Percentiles rank a stretch among this genome's conserved stretches.
Conservation (phyloP, 495 filamentous ascomycete genomes). For the Annulohypoxylon moriforme region DNA sequence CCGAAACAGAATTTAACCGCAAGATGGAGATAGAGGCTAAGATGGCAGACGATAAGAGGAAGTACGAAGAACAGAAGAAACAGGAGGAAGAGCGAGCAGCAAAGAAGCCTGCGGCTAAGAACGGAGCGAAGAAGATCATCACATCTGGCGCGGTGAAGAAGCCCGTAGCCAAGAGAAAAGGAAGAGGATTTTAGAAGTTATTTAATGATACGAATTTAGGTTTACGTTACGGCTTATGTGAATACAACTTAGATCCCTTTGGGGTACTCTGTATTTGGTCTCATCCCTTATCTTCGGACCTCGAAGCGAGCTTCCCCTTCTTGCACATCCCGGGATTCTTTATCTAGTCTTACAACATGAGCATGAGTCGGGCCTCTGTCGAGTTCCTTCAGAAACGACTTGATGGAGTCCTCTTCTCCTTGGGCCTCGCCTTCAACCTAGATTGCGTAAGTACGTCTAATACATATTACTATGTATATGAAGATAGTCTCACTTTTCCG, state of each 20-base stretch:
- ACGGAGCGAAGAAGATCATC: slow-evolving; percentile 63
- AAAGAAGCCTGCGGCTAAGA: slow-evolving; percentile 59
- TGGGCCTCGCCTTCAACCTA: slow-evolving; percentile 94
- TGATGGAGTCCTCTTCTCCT: slow-evolving; percentile 70
- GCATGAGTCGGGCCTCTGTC: slow-evolving; percentile 76
- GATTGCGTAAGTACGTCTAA: slow-evolving; percentile 9
- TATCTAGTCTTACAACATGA: slow-evolving; percentile 77
- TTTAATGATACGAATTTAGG: not conserved
- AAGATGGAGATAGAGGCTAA: slow-evolving; percentile 96
- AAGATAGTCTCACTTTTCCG: slow-evolving; percentile 65
- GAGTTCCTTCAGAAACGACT: slow-evolving; percentile 79
- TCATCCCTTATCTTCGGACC: slow-evolving; percentile 53
- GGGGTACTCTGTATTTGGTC: not conserved
- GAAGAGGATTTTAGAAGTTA: slow-evolving; percentile 61
- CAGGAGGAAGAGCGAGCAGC: slow-evolving; percentile 57
- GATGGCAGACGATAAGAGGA: slow-evolving; percentile 88
- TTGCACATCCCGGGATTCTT: slow-evolving; percentile 68
- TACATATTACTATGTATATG: not conserved
- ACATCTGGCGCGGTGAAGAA: slow-evolving; percentile 69
- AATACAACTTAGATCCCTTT: not conserved
- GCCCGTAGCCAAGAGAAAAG: slow-evolving; percentile 67
- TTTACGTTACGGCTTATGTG: slow-evolving; percentile 11
- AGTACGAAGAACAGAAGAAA: slow-evolving; percentile 70
- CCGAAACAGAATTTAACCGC: slow-evolving; percentile 92
- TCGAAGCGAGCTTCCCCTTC: slow-evolving; percentile 74